phyloP scores from a whole-genome alignment of 176 grass and related monocot genomes.

The Lolium rigidum region DNA sequence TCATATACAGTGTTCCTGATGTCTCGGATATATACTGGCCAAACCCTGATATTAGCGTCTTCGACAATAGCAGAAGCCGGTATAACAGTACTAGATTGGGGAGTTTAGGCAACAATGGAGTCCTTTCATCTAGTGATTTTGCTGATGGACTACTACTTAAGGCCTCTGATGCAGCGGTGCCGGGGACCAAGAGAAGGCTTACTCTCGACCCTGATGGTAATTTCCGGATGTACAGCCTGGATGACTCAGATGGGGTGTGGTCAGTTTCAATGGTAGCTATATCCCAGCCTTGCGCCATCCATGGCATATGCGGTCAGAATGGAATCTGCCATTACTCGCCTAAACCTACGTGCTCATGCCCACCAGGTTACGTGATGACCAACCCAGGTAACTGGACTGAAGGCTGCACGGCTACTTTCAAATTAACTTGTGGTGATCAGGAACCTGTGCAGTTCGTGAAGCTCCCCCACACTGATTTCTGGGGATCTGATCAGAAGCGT shows the following conservation, averaged over 20 bases:
- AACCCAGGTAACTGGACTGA: constrained; percentile 48
- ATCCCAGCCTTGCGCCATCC: constrained; percentile 52
- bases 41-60: constrained; percentile 41
- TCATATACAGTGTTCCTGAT: constrained; percentile 43
- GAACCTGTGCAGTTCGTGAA: constrained; percentile 19
- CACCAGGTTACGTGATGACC: constrained; percentile 46
- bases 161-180: constrained; percentile 39
- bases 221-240: constrained; percentile 55
- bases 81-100: constrained; percentile 46
- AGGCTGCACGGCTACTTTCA: constrained; percentile 35
- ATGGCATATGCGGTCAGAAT: constrained; percentile 53
- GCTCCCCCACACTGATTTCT: constrained; percentile 13
- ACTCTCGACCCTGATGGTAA: constrained; percentile 63
- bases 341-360: constrained; percentile 48
- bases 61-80: constrained; percentile 28
- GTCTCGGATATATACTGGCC: constrained; percentile 63
- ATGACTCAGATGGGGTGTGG: constrained; percentile 40
- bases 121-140: constrained; percentile 44
- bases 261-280: constrained; percentile 55
- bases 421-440: neutral
- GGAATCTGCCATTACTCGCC: constrained; percentile 52
- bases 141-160: constrained; percentile 20
- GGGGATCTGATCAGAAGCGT: constrained; percentile 13
- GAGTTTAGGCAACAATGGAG: constrained; percentile 29
- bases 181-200: constrained; percentile 43